Evolutionary conservation across 2,329 filamentous ascomycete genomes (phyloP), one percentile per base, ranked within the genome.

Genomic region (Cyclaneusma minus): DNA sequence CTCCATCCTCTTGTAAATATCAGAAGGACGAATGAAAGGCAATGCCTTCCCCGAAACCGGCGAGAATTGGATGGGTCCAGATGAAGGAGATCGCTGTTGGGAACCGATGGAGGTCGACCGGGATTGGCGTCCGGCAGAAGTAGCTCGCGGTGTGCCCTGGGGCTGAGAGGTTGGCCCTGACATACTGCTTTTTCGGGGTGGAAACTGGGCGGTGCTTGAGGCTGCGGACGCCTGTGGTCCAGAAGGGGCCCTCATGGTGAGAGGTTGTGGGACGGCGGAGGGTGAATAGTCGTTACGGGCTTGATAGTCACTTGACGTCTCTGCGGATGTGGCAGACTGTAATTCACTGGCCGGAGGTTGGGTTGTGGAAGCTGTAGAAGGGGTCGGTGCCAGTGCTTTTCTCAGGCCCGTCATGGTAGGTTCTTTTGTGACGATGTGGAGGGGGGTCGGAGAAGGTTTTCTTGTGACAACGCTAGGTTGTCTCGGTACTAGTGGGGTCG

Each of bases 1-100:
- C 27, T 68, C 68, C 47, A 76, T 60, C 5, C 76, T 68, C 42
- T 67, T 75, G 47, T 87, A 85, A 21, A 85, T 75, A 37, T 91
- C 81, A 8, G 76, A 67, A 2, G 82, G 79, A 19, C 78, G 63
- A 29, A 83, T 61, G 37, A 87, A 73, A 1, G 72, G 64, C 12
- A 68, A 50, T 1, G 67, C 47, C 38, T 72, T 73, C 13, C 33
- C 45, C 19, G 60, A 37, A 14, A 18, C 11, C 7, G 25, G n/a
- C 13, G 24, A 6, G 22, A 11, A 13, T 6, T 17, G 25, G 12
- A 20, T 20, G 2, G 34, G 27, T 15, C 46, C 43, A 6, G 60
- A 57, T 6, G 60, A 60, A 10, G 44, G 43, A 7, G 53, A 43
- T 22, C 51, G 48, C 29, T 52, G 46, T 13, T 51, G 11, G 37